phyloP scores from a whole-genome alignment of 371 early-diverging fungal species.

The Rhizopus microsporus region DNA sequence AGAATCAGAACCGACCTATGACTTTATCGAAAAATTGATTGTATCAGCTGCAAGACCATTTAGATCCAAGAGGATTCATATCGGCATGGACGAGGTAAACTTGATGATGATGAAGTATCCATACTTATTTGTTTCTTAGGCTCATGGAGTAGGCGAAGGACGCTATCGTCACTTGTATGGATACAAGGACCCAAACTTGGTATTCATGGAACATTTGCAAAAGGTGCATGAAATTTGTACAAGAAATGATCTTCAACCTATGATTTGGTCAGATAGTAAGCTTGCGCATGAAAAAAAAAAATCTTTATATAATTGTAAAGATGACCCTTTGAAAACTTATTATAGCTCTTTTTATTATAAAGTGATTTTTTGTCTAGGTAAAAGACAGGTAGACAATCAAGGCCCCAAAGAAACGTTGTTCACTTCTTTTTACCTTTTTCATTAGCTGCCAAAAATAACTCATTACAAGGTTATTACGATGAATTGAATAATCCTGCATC shows the following conservation, averaged over 20 bases:
- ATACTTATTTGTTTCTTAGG: constrained; percentile 25
- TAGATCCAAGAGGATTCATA: constrained; percentile 77
- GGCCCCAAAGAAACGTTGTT: not conserved
- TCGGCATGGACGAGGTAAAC: constrained; percentile 82
- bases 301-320: not conserved
- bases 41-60: constrained; percentile 66
- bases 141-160: constrained; percentile 85
- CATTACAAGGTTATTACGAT: constrained; percentile 80
- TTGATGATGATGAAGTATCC: not conserved
- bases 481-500: constrained; percentile 58
- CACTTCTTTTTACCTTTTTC: constrained; percentile 19
- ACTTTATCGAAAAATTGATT: constrained; percentile 75
- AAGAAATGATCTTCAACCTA: constrained; percentile 62
- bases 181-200: constrained; percentile 66
- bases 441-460: constrained; percentile 74
- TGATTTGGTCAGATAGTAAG: constrained; percentile 91
- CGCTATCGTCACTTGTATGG: constrained; percentile 77
- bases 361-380: constrained; percentile 70
- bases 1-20: constrained; percentile 75
- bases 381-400: not conserved
- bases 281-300: not conserved
- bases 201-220: constrained; percentile 78
- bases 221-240: constrained; percentile 73
- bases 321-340: not conserved
- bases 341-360: not conserved